A percentile compares a stretch with the other conserved stretches of the same genome.
These are phyloP conservation scores for Xylaria sp. DNA, from an alignment of 2,329 filamentous ascomycete genomes.

Conservation along the genomic window DNA sequence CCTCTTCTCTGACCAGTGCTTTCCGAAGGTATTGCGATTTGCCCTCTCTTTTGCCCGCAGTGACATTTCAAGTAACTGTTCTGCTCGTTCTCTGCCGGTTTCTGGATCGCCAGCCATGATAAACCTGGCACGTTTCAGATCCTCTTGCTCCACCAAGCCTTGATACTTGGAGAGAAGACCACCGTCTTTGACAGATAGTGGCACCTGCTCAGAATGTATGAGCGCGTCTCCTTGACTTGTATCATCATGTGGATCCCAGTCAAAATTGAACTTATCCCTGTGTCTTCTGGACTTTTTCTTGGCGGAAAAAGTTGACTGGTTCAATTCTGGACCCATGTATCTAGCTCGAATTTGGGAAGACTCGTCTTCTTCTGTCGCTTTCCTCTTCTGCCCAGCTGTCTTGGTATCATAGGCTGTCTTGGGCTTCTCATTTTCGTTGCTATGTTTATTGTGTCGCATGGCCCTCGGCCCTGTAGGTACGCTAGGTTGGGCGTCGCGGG, in stretches of 20 bases:
- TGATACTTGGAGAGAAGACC: slow-evolving; percentile 60
- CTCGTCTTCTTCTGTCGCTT: slow-evolving; percentile 69
- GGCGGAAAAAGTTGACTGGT: slow-evolving; percentile 85
- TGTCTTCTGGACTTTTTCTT: slow-evolving; percentile 95
- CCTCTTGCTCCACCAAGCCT: slow-evolving; percentile 65
- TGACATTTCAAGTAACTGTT: slow-evolving; percentile 87
- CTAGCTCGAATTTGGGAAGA: slow-evolving; percentile 78
- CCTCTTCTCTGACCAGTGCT: slow-evolving; percentile 95
- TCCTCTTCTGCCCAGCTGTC: slow-evolving; percentile 43
- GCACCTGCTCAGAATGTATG: slow-evolving; percentile 75
- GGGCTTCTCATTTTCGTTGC: slow-evolving; percentile 54
- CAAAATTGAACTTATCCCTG: slow-evolving; percentile 98
- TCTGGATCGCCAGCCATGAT: slow-evolving; percentile 80
- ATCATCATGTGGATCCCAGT: slow-evolving; percentile 96
- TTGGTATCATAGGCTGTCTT: slow-evolving; percentile 40
- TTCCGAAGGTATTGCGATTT: slow-evolving; percentile 79
- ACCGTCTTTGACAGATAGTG: slow-evolving; percentile 69
- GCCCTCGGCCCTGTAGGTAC: slow-evolving; percentile 79
- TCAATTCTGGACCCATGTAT: slow-evolving; percentile 92
- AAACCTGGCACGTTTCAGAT: slow-evolving; percentile 70
- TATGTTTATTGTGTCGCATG: slow-evolving; percentile 62
- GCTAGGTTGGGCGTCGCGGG: slow-evolving; percentile 42
- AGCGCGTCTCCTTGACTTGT: slow-evolving; percentile 86
- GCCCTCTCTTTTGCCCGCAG: slow-evolving; percentile 78
- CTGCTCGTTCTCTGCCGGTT: slow-evolving; percentile 78